Base-by-base conservation (phyloP, 176 grass and related monocot species). In the Calamus simplicifolius region DNA sequence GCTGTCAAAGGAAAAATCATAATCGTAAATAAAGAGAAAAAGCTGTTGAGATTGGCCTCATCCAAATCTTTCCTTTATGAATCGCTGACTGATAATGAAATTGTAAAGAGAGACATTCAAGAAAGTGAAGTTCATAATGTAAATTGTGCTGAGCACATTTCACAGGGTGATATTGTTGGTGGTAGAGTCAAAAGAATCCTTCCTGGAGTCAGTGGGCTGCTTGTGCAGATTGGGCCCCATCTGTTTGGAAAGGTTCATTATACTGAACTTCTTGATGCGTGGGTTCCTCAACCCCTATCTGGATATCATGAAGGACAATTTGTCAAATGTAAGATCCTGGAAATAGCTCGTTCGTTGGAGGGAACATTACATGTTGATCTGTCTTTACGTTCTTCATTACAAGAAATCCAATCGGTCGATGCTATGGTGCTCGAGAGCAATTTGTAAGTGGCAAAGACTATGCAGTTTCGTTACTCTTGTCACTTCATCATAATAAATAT, bases 201-300 rank as follows among this genome's bases (percentile, higher is more conserved):
- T 76, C 83, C 87, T 77, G 80, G 78, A 70, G 52, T 97, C 85
- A 78, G 92, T 72, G 87, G 92, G 50, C 60, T 97, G 63, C 57
- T 88, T 27, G 52, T 97, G 57, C 81, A 97, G 78, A 89, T 97
- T 58, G 92, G 92, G 58, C 92, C 92, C 64, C 83, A 91, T 82
- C 76, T 97, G 54, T 82, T 80, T 77, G 92, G 92, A 68, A 90
- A 80, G 73, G 92, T 80, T 73, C 86, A 97, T 81, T 91, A 97
- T 75, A 90, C 86, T 57, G 92, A 97, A 77, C 79, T 97, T 73
- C 63, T 82, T 15, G 87, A 91, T 66, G 77, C 73, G 4, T 97
- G 84, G 92, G 72, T 88, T 61, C 62, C 71, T 25, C 67, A 88
- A 75, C 92, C 87, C 49, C 29, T 88, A 28, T 68, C 74, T 77